A percentile compares a stretch with the other conserved stretches of the same genome.
phyloP scores from a whole-genome alignment of 1,284 basidiomycete genomes.

The Wolfiporia cocos region DNA sequence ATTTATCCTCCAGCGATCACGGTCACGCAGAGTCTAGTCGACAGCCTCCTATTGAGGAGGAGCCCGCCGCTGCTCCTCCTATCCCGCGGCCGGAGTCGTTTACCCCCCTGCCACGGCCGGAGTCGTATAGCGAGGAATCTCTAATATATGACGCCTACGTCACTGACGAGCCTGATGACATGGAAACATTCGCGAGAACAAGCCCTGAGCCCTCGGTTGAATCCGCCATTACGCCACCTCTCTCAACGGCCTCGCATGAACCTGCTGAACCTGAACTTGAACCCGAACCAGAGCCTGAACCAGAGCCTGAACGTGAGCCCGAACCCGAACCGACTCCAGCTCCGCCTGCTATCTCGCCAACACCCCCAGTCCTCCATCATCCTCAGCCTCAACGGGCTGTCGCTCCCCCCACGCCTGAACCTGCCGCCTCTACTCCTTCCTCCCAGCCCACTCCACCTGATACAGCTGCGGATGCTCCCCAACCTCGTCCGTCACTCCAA shows the following conservation, averaged over 20 bases:
- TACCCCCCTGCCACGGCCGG: slow-evolving; percentile 45
- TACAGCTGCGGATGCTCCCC: slow-evolving; percentile 31
- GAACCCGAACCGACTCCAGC: too few species aligned
- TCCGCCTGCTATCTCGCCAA: neutral
- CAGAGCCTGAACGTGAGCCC: too few species aligned
- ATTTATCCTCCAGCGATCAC: slow-evolving; percentile 66
- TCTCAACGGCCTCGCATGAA: slow-evolving; percentile 6
- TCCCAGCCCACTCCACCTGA: slow-evolving; percentile 33
- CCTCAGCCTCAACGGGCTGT: slow-evolving; percentile 40
- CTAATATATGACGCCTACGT: slow-evolving; percentile 81
- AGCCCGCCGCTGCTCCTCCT: slow-evolving; percentile 19
- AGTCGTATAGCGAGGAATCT: slow-evolving; percentile 73
- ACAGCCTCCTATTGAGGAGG: slow-evolving; percentile 19
- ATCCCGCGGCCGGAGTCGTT: slow-evolving; percentile 59
- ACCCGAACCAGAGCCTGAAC: too few species aligned
- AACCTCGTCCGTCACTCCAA: slow-evolving; percentile 21
- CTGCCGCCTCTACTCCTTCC: slow-evolving; percentile 33
- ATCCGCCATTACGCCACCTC: slow-evolving; percentile 5
- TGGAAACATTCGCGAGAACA: neutral
- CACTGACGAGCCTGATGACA: slow-evolving; percentile 21
- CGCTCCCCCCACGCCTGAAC: slow-evolving; percentile 24
- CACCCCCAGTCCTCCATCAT: slow-evolving; percentile 49
- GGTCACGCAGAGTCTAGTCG: slow-evolving; percentile 35
- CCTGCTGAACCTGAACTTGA: slow-evolving; percentile 13
- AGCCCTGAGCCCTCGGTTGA: slow-evolving; percentile 13